A percentile compares a stretch with the other conserved stretches of the same genome.
These are phyloP conservation scores for Pseudogymnoascus sp. DNA, from an alignment of 2,329 filamentous ascomycete genomes.

Conservation along the genomic window DNA sequence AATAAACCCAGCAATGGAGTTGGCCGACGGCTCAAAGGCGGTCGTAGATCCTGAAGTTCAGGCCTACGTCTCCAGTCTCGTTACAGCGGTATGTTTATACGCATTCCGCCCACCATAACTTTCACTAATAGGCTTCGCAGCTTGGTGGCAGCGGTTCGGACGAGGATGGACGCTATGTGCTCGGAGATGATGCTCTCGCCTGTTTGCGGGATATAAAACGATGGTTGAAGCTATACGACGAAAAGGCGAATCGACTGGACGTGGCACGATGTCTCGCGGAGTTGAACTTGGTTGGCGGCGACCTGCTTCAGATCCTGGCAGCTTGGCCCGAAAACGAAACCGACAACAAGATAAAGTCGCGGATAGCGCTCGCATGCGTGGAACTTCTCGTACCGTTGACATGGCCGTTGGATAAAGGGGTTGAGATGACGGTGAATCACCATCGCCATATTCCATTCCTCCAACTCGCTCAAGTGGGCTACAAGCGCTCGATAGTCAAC, in stretches of 20 bases:
- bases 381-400: conserved; percentile 89
- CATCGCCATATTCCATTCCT: conserved; percentile 86
- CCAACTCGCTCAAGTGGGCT: conserved; percentile 77
- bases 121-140: conserved; percentile 40
- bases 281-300: conserved; percentile 83
- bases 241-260: conserved; percentile 88
- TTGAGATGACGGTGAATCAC: conserved; percentile 84
- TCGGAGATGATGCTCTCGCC: conserved; percentile 88
- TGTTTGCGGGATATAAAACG: conserved; percentile 88
- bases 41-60: conserved; percentile 87
- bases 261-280: conserved; percentile 89
- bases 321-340: conserved; percentile 68
- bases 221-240: conserved; percentile 93
- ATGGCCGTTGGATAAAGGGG: conserved; percentile 80
- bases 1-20: conserved; percentile 43
- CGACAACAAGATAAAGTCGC: conserved; percentile 68
- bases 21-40: conserved; percentile 45
- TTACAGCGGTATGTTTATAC: conserved; percentile 65
- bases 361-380: conserved; percentile 76
- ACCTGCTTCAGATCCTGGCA: conserved; percentile 83
- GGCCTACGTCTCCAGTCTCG: conserved; percentile 86
- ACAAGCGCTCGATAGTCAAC: conserved; percentile 84
- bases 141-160: conserved; percentile 77
- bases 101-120: neutral
- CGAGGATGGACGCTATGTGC: conserved; percentile 74